Conservation (phyloP, 495 filamentous ascomycete species). For the Penicillium mononematosum region DNA sequence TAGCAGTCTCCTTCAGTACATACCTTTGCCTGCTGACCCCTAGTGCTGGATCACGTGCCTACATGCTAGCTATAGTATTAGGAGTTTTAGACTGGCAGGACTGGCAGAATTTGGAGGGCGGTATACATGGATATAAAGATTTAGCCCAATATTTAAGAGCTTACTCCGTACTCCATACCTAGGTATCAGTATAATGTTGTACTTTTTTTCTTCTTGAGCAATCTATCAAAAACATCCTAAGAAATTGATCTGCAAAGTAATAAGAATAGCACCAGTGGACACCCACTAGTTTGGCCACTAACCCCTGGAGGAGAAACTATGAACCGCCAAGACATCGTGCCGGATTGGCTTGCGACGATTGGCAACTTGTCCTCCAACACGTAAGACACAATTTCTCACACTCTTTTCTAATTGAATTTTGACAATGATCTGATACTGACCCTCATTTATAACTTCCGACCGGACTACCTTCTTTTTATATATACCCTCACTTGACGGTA, state of each 20-base stretch:
- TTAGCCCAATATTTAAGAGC: too few relatives aligned
- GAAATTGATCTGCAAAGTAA: neutral
- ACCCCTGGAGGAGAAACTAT: slow-evolving; percentile 2
- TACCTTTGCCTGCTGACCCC: too few relatives aligned
- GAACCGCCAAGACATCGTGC: slow-evolving; percentile 22
- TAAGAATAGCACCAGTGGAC: slow-evolving; percentile 1
- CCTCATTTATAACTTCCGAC: slow-evolving; percentile 3
- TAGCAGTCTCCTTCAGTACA: too few relatives aligned
- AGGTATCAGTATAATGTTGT: neutral
- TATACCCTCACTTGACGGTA: slow-evolving; percentile 20
- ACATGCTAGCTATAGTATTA: too few relatives aligned
- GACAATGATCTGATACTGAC: neutral
- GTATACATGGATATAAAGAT: too few relatives aligned
- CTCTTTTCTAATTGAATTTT: neutral
- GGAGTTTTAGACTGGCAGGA: too few relatives aligned
- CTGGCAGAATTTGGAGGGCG: too few relatives aligned
- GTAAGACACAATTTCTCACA: neutral
- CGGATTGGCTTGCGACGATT: slow-evolving; percentile 25
- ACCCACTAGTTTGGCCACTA: neutral
- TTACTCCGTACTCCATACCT: neutral
- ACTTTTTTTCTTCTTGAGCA: neutral
- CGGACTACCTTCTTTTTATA: slow-evolving; percentile 1
- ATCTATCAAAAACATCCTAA: neutral
- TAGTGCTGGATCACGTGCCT: too few relatives aligned
- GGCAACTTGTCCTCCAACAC: slow-evolving; percentile 10